Conservation (phyloP, 805 yeast species). For the Vanderwaltozyma yarrowii region DNA sequence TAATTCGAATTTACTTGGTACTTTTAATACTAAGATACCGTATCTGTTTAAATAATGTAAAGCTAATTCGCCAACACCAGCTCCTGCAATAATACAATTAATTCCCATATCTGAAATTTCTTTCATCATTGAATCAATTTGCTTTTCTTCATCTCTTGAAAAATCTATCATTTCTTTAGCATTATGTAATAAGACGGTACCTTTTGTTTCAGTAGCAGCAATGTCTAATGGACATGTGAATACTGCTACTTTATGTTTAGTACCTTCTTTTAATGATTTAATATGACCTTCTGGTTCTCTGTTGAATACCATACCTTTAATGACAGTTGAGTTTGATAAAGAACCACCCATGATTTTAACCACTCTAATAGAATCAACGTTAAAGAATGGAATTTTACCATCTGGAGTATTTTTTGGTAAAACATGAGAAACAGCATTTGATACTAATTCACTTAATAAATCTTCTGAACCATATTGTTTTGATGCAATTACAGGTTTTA, state of each 20-base stretch:
- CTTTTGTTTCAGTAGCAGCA: constrained; percentile 95
- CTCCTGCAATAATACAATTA: constrained; percentile 86
- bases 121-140: constrained; percentile 74
- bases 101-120: constrained; percentile 80
- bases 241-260: constrained; percentile 77
- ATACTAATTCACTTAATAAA: constrained; percentile 61
- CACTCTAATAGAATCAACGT: constrained; percentile 88
- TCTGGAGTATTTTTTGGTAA: constrained; percentile 35
- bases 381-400: constrained; percentile 39
- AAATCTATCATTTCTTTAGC: constrained; percentile 96
- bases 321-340: constrained; percentile 60
- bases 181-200: constrained; percentile 89
- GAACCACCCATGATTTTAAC: constrained; percentile 95
- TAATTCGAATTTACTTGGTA: constrained; percentile 87
- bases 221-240: constrained; percentile 92
- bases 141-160: constrained; percentile 92
- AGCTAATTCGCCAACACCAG: constrained; percentile 86
- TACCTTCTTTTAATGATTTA: constrained; percentile 42
- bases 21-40: constrained; percentile 74
- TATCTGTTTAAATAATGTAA: constrained; percentile 86
- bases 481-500: constrained; percentile 82
- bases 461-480: constrained; percentile 90
- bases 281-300: constrained; percentile 92
- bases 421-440: constrained; percentile 74
- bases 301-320: constrained; percentile 97